These are phyloP conservation scores for Blastomyces gilchristii DNA, from an alignment of 2,329 filamentous ascomycete species.

Conservation along the genomic window DNA sequence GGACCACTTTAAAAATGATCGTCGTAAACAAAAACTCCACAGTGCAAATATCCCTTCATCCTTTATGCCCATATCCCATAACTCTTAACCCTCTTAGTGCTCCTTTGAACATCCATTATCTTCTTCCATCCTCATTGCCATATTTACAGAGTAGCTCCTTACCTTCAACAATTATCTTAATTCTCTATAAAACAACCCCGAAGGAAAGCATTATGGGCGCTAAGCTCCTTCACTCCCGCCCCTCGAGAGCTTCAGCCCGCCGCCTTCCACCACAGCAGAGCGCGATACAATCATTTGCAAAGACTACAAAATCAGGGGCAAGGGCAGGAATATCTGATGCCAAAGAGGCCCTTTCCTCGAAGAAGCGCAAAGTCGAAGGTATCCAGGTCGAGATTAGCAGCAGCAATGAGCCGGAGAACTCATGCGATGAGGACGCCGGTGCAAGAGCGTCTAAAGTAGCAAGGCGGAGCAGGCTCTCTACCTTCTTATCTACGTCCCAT, in stretches of 20 bases:
- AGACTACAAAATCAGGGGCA: constrained; percentile 34
- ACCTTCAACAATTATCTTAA: not conserved
- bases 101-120: not conserved
- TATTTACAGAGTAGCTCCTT: constrained; percentile 2
- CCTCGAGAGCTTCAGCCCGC: constrained; percentile 19
- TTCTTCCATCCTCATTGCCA: not conserved
- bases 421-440: constrained; percentile 6
- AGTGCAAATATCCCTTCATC: not conserved
- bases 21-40: not conserved
- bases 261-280: constrained; percentile 26
- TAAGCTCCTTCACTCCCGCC: constrained; percentile 19
- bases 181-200: not conserved
- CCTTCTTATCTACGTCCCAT: not conserved
- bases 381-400: constrained; percentile 26
- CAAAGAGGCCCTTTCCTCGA: constrained; percentile 29
- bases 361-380: constrained; percentile 33
- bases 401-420: constrained; percentile 2
- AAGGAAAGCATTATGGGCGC: constrained; percentile 9
- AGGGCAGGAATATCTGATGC: constrained; percentile 17
- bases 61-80: not conserved
- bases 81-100: not conserved
- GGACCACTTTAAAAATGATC: not conserved
- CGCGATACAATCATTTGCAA: constrained; percentile 38
- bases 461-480: constrained; percentile 1
- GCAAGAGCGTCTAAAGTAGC: constrained; percentile 11